These are phyloP conservation scores for Madurella fahalii DNA, from an alignment of 2,329 filamentous ascomycete species.

Conservation along the genomic window DNA sequence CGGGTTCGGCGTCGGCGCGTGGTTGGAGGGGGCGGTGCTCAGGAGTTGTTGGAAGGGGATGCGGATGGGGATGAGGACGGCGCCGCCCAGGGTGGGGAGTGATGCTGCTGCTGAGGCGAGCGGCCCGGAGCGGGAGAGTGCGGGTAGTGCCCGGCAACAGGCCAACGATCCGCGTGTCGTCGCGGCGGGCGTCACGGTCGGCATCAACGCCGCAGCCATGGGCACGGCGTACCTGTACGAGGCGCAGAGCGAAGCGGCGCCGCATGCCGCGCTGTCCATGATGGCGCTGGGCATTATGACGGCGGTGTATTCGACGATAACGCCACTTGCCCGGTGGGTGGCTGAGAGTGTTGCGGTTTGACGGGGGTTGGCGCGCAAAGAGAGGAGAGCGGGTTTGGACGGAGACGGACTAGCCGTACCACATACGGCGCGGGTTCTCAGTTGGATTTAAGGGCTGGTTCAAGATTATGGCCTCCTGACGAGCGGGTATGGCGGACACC, in stretches of 20 bases:
- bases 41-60: background rate
- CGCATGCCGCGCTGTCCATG: conserved; percentile 55
- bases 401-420: too few relatives aligned
- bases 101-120: too few relatives aligned
- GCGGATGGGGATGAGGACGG: background rate
- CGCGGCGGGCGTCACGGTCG: conserved; percentile 49
- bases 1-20: conserved; percentile 21
- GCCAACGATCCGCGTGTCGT: conserved; percentile 37
- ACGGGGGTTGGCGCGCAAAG: background rate
- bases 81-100: too few relatives aligned
- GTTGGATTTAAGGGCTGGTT: too few relatives aligned
- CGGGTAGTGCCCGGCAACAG: background rate
- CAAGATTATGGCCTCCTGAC: too few relatives aligned
- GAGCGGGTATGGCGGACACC: too few relatives aligned
- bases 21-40: background rate
- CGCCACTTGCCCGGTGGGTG: conserved; percentile 41
- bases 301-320: conserved; percentile 49
- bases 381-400: background rate
- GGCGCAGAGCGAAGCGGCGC: conserved; percentile 47
- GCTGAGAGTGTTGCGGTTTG: conserved; percentile 30
- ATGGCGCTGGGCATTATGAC: conserved; percentile 54
- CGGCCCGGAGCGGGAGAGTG: background rate
- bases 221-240: conserved; percentile 56
- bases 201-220: conserved; percentile 58
- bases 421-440: too few relatives aligned